These are phyloP conservation scores for Ustilago vetiveriae DNA, from an alignment of 1,284 basidiomycete genomes.

Conservation along the genomic window DNA sequence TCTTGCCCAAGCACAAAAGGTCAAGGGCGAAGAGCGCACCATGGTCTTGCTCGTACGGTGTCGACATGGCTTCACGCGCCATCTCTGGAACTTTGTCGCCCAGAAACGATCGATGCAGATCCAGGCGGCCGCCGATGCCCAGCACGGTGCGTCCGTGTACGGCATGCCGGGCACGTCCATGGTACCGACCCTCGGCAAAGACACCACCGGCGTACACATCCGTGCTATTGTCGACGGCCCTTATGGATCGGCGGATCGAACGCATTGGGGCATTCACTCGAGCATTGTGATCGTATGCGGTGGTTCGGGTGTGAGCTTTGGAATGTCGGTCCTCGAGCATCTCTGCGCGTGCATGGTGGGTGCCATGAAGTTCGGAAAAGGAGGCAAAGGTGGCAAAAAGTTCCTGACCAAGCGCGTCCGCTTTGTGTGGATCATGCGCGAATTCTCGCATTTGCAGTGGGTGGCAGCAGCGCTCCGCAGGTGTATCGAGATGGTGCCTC, in stretches of 20 bases:
- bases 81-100: slow-evolving; percentile 74
- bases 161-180: slow-evolving; percentile 52
- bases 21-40: slow-evolving; percentile 69
- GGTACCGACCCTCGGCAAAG: slow-evolving; percentile 49
- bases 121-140: slow-evolving; percentile 49
- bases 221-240: slow-evolving; percentile 79
- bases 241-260: slow-evolving; percentile 78
- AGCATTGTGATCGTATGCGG: slow-evolving; percentile 79
- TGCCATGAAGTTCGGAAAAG: slow-evolving; percentile 35
- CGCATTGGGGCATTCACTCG: slow-evolving; percentile 74
- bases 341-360: slow-evolving; percentile 74
- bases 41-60: slow-evolving; percentile 80
- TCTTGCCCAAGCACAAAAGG: slow-evolving; percentile 64
- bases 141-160: slow-evolving; percentile 20
- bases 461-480: slow-evolving; percentile 76
- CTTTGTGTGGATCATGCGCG: slow-evolving; percentile 85
- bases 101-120: slow-evolving; percentile 53
- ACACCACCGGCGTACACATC: slow-evolving; percentile 72
- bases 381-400: slow-evolving; percentile 66
- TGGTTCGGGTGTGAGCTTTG: slow-evolving; percentile 83
- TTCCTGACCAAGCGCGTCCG: slow-evolving; percentile 75
- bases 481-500: slow-evolving; percentile 75
- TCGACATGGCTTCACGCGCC: slow-evolving; percentile 78
- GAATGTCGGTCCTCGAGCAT: slow-evolving; percentile 77
- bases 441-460: slow-evolving; percentile 85